Evolutionary conservation across 129 eudicot genomes (phyloP).

Genomic region (Glebionis coronaria): DNA sequence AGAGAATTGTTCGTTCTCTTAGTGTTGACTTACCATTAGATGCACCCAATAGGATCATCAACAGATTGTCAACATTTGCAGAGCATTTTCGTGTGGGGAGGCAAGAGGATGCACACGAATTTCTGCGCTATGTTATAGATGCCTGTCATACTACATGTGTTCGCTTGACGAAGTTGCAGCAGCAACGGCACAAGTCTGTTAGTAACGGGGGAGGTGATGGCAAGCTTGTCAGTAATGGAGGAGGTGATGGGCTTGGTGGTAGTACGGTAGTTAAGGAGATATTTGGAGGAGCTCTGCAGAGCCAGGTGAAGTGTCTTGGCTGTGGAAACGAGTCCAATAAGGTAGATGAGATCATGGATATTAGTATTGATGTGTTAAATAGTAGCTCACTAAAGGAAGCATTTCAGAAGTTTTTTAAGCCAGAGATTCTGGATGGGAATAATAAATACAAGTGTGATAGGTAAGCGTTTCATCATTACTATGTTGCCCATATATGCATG

Average conservation of each 20-base stretch:
- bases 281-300: conserved; percentile 94
- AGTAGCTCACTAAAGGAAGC: conserved; percentile 69
- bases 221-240: conserved; percentile 25
- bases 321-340: conserved; percentile 95
- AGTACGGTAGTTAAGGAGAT: conserved; percentile 79
- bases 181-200: conserved; percentile 35
- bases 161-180: conserved; percentile 81
- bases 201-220: conserved; percentile 11
- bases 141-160: conserved; percentile 87
- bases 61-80: conserved; percentile 60
- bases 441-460: conserved; percentile 93
- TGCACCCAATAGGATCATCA: conserved; percentile 63
- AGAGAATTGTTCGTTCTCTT: conserved; percentile 70
- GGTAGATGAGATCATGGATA: conserved; percentile 99
- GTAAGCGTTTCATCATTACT: conserved; percentile 38
- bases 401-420: conserved; percentile 78
- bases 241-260: conserved; percentile 35
- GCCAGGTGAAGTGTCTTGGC: conserved; percentile 89
- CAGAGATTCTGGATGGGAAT: conserved; percentile 88
- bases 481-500: neutral
- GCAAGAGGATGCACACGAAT: conserved; percentile 99
- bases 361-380: conserved; percentile 70
- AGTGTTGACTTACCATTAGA: conserved; percentile 52
- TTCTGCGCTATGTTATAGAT: conserved; percentile 82
- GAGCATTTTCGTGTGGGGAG: conserved; percentile 74